A percentile compares a stretch with the other conserved stretches of the same genome.
phyloP scores from a whole-genome alignment of 495 filamentous ascomycete species.

The Penicillium cinerascens region DNA sequence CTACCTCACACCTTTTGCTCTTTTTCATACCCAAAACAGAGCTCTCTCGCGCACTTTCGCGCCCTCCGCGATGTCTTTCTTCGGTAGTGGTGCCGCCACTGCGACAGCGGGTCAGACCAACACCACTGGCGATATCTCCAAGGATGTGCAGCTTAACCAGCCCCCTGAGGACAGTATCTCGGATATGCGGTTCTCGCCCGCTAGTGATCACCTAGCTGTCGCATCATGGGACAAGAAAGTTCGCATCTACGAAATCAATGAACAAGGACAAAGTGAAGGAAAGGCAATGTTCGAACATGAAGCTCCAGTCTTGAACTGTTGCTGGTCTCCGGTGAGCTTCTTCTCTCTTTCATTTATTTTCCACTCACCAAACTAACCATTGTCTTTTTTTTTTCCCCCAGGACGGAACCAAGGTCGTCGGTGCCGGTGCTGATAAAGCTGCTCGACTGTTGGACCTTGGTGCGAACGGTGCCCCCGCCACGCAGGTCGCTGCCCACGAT shows the following conservation, averaged over 20 bases:
- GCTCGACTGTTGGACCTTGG: slow-evolving; percentile 74
- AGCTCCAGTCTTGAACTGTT: slow-evolving; percentile 70
- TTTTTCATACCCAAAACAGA: neutral
- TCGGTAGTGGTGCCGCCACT: slow-evolving; percentile 40
- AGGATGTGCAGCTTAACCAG: slow-evolving; percentile 73
- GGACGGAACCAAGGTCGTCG: slow-evolving; percentile 74
- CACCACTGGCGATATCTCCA: slow-evolving; percentile 84
- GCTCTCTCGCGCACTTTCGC: neutral
- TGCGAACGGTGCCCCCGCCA: slow-evolving; percentile 46
- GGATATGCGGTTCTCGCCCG: slow-evolving; percentile 76
- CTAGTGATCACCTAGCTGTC: slow-evolving; percentile 74
- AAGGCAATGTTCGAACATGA: slow-evolving; percentile 77
- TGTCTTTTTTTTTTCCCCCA: slow-evolving; percentile 19
- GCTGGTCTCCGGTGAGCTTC: slow-evolving; percentile 77
- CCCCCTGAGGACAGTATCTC: slow-evolving; percentile 86
- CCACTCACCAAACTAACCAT: slow-evolving; percentile 3
- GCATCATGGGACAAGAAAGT: slow-evolving; percentile 93
- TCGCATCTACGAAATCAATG: slow-evolving; percentile 83
- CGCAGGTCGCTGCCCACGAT: slow-evolving; percentile 74
- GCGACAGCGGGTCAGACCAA: slow-evolving; percentile 51
- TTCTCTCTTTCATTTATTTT: neutral
- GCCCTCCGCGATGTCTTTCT: slow-evolving; percentile 53
- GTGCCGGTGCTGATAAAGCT: slow-evolving; percentile 80
- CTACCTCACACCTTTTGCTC: neutral
- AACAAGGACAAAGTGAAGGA: slow-evolving; percentile 64